phyloP scores from a whole-genome alignment of 257 asterid species.

The Plantago elongata region DNA sequence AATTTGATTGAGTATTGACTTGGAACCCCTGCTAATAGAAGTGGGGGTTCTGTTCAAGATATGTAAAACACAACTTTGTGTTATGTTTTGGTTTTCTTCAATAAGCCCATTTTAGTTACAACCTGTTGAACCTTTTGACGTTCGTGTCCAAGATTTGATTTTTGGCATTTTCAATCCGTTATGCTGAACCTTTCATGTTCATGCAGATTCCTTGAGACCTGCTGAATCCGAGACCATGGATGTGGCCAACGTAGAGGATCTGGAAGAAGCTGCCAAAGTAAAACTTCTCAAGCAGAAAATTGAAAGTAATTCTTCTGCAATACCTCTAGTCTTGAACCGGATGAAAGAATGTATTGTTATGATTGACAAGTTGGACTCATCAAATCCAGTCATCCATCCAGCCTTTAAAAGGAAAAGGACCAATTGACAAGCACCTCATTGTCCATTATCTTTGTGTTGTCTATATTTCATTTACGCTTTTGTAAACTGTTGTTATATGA shows the following conservation, averaged over 20 bases:
- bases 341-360: constrained; percentile 57
- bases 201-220: constrained; percentile 26
- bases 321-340: constrained; percentile 53
- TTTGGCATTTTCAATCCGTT: background rate
- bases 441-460: constrained; percentile 2
- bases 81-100: background rate
- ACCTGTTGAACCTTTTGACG: background rate
- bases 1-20: background rate
- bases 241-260: constrained; percentile 9
- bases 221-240: constrained; percentile 22
- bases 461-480: background rate
- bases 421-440: constrained; percentile 22
- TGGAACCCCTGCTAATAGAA: background rate
- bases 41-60: background rate
- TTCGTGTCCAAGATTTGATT: background rate
- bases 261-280: constrained; percentile 37
- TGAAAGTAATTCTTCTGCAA: constrained; percentile 38
- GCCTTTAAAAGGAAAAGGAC: constrained; percentile 59
- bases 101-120: background rate
- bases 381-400: constrained; percentile 42
- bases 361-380: constrained; percentile 52
- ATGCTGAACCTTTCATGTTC: constrained; percentile 10
- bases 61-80: background rate
- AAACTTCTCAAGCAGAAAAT: constrained; percentile 63
- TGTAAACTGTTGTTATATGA: background rate